A percentile compares a stretch with the other conserved stretches of the same genome.
Evolutionary conservation across 2,329 filamentous ascomycete species (phyloP).

Genomic region (Fusarium sp.): DNA sequence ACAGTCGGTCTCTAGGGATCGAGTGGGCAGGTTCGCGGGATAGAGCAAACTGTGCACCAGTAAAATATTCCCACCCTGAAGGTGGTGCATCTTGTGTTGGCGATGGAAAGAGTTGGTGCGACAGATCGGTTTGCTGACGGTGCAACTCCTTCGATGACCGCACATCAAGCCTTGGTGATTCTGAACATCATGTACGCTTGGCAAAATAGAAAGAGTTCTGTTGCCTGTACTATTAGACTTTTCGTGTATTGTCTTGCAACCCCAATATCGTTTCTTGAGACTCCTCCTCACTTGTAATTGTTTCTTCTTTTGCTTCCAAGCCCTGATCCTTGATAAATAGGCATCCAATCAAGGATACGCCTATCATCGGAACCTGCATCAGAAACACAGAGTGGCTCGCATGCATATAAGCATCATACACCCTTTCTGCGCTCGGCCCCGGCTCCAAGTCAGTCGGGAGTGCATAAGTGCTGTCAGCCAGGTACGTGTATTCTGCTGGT

Average conservation of each 20-base stretch:
- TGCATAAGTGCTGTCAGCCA: not conserved
- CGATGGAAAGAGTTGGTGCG: not conserved
- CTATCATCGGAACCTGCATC: not conserved
- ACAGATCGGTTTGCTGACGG: not conserved
- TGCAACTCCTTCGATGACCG: not conserved
- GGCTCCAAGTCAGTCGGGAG: not conserved
- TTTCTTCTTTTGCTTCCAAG: not conserved
- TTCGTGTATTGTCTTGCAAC: not conserved
- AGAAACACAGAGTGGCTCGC: not conserved
- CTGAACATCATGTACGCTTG: not conserved
- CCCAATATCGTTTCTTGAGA: not conserved
- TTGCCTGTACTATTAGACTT: not conserved
- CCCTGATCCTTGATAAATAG: not conserved
- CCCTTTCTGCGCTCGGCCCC: not conserved
- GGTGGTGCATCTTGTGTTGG: not conserved
- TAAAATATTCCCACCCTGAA: not conserved
- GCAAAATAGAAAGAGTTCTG: not conserved
- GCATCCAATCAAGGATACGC: not conserved
- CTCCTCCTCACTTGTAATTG: not conserved
- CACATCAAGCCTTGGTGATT: not conserved
- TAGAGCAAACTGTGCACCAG: not conserved
- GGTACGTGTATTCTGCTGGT: not conserved
- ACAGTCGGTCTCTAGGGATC: not conserved
- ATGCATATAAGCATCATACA: not conserved
- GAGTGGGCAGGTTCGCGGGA: not conserved